Percentiles rank a stretch among this genome's conserved stretches.
phyloP scores from a whole-genome alignment of 1,284 basidiomycete genomes.

The Trichosporon asahii region DNA sequence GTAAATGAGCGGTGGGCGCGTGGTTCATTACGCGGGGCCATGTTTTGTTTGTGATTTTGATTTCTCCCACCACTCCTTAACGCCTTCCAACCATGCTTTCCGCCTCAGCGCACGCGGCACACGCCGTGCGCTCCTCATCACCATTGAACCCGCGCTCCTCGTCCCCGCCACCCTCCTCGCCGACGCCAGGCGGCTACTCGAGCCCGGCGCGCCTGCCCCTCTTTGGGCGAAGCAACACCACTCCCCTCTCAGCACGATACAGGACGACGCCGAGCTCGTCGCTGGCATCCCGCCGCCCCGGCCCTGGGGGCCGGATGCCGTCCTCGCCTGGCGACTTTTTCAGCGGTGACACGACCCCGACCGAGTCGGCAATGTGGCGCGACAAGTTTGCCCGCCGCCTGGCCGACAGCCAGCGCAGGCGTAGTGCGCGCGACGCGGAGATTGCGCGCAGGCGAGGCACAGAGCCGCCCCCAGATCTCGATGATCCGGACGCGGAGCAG shows the following conservation, averaged over 20 bases:
- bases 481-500: constrained; percentile 36
- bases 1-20: not conserved
- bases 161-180: constrained; percentile 27
- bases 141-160: constrained; percentile 41
- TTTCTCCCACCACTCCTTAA: not conserved
- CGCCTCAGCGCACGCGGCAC: constrained; percentile 12
- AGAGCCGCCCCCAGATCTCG: constrained; percentile 5
- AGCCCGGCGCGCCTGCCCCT: constrained; percentile 11
- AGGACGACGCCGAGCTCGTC: constrained; percentile 13
- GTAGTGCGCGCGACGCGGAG: constrained; percentile 27
- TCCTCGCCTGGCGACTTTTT: constrained; percentile 30
- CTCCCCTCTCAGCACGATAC: constrained; percentile 24
- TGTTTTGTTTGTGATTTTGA: constrained; percentile 10
- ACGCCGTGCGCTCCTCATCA: constrained; percentile 31
- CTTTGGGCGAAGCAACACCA: not conserved
- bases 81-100: constrained; percentile 18
- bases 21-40: constrained; percentile 3
- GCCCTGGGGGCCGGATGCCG: not conserved
- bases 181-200: constrained; percentile 21
- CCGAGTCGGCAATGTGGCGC: constrained; percentile 41
- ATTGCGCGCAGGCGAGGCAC: constrained; percentile 32
- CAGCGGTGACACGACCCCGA: constrained; percentile 37
- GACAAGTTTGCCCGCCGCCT: constrained; percentile 37
- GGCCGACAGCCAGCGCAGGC: constrained; percentile 36
- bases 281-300: not conserved